These are phyloP conservation scores for Candida loeiensis DNA, from an alignment of 805 yeast genomes.

Conservation along the genomic window DNA sequence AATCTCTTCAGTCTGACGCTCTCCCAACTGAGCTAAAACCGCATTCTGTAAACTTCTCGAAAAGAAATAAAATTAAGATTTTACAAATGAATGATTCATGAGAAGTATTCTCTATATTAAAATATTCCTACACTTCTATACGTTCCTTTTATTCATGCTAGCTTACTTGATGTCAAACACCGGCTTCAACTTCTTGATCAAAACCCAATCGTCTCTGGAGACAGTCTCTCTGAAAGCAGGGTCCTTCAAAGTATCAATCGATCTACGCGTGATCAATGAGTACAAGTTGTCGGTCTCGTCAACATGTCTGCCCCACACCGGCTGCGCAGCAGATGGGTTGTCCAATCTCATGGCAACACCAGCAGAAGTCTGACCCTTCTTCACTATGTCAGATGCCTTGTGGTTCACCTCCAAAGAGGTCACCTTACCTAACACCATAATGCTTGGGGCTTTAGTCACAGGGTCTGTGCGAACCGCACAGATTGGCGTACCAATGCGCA, in stretches of 20 bases:
- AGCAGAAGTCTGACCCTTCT: conserved; percentile 93
- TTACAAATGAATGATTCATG: no score
- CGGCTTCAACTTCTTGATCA: conserved; percentile 83
- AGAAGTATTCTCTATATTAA: no score
- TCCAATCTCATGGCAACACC: conserved; percentile 99
- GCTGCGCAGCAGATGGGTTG: conserved; percentile 86
- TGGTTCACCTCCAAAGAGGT: conserved; percentile 95
- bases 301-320: conserved; percentile 98
- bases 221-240: conserved; percentile 96
- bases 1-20: conserved; percentile 36
- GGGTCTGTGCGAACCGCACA: conserved; percentile 92
- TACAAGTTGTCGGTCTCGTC: conserved; percentile 88
- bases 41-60: conserved; percentile 12
- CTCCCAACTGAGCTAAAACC: conserved; percentile 40
- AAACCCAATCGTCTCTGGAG: conserved; percentile 91
- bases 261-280: conserved; percentile 84
- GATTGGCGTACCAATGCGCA: conserved; percentile 91
- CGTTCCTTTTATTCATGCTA: conserved; percentile 1
- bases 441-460: conserved; percentile 66
- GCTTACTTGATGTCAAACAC: conserved; percentile 73
- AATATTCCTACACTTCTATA: neutral
- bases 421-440: conserved; percentile 81
- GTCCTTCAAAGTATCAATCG: conserved; percentile 96
- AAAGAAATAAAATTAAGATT: no score
- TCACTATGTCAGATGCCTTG: conserved; percentile 70